Evolutionary conservation across 495 filamentous ascomycete genomes (phyloP), one percentile per base, ranked within the genome.

Genomic region (Tuber melanosporum): DNA sequence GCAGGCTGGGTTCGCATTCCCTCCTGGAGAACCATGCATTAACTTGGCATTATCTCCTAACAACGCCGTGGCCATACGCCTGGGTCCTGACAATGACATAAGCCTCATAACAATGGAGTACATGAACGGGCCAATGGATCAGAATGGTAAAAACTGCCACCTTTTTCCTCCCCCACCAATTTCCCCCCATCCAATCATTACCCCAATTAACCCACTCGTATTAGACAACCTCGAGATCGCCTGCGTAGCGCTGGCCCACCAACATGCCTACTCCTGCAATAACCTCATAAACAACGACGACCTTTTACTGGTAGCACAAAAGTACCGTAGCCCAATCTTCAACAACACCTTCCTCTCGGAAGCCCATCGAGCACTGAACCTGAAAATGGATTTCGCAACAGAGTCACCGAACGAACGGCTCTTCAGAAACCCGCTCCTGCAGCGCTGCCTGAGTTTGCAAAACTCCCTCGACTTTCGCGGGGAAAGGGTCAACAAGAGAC

Each of bases 241-340:
- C 19, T 82, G 81, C 73, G 77, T 82, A 46, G 79, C 82, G 9
- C 69, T 83, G 41, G 82, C 82, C 15, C 77, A 80, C n/a, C 78
- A 82, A 44, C 82, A 83, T 44, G 82, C 82, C 10, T 83, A 82
- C 69, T 75, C 72, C 12, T 83, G 82, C 71, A 83, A 81, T 26
- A 83, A 83, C 44, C 76, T 78, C n/a, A 72, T 82, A 3, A 83
- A 83, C 69, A 83, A 83, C 52, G 82, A 83, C 46, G 82, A 83
- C 71, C 46, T 83, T 8, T 71, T 83, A 22, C 77, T 83, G 1
- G 80, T 83, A 19, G 82, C 77, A 5, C 79, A 79, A 42, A 80
- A 83, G 66, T 83, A 83, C 44, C 69, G 77, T 39, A 84, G 75
- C 42, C 72, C 76, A 69, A 71, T 57, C 20, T 83, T 83, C 72